Base-by-base conservation (phyloP, 2,329 filamentous ascomycete species). In the Ceratocystis ficicola region DNA sequence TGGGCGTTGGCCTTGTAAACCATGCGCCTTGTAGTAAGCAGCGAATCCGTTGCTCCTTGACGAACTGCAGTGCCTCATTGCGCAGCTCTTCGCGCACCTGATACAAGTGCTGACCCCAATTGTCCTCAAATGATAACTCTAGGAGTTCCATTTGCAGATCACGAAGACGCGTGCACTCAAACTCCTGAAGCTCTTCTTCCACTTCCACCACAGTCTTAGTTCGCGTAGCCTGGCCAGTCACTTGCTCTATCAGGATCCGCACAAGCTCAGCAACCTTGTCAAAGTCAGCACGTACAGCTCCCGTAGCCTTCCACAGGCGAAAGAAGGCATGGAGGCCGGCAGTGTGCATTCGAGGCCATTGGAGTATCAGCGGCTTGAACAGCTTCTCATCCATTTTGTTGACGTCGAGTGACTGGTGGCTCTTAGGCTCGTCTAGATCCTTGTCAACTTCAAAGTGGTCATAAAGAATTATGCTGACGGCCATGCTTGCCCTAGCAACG, bases 401-500 rank as follows among this genome's bases (percentile, higher is more conserved):
- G 28, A 85, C 86, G 70, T 95, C 90, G 62, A 91, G 75, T 8
- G 86, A 80, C 69, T 90, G 83, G 71, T 92, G 90, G 25, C 83
- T 85, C 74, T 90, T 88, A 15, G 83, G 80, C 71, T 95, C 91
- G 69, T 93, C 88, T 63, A 95, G 90, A 2, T 86, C 83, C 73
- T 87, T 90, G 70, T 95, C 91, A 48, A 97, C 88, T 68, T 96
- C 91, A 71, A 99, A 99, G 74, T 97, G 91, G 71, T 97, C 91
- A 75, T 94, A 97, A 2, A 99, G 77, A 46, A 95, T 90, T 70
- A 87, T 82, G 1, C 93, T 97, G 46, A 96, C 85, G 0, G 90
- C 86, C 69, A 97, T 77, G 72, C 91, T 96, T 10, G 91, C 90
- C 66, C 89, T 83, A 3, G 92, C 91, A 69, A 99, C 81, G 0